Conservation (phyloP, 208 protist species). For the Crithidia fasciculata region DNA sequence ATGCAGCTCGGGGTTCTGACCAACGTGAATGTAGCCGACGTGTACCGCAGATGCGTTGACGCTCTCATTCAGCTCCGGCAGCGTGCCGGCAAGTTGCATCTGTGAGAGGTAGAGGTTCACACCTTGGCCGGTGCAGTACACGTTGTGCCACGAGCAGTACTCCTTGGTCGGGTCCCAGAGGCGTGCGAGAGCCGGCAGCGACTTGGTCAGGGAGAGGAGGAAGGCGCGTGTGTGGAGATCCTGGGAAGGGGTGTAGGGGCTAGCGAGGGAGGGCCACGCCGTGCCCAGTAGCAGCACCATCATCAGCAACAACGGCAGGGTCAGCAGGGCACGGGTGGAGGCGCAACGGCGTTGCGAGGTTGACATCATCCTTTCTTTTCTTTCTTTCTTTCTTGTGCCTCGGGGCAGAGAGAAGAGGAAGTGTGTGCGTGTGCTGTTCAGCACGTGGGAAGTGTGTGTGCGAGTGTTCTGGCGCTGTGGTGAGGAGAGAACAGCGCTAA, state of each 20-base stretch:
- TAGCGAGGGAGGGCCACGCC: conserved; percentile 3
- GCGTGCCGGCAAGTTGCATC: neutral
- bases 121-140: neutral
- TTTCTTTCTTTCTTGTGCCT: neutral
- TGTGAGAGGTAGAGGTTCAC: neutral
- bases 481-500: too few relatives aligned
- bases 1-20: neutral
- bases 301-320: neutral
- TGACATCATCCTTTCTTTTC: neutral
- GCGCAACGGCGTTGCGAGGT: neutral
- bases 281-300: neutral
- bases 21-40: neutral
- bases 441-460: too few relatives aligned
- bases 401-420: too few relatives aligned
- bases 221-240: conserved; percentile 12
- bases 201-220: conserved; percentile 4
- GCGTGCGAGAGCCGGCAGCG: neutral
- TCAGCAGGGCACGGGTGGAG: neutral
- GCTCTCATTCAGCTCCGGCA: conserved; percentile 6
- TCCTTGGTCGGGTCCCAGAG: conserved; percentile 3
- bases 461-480: too few relatives aligned
- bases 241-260: conserved; percentile 12
- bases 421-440: too few relatives aligned
- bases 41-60: conserved; percentile 4
- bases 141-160: conserved; percentile 6